phyloP scores from a whole-genome alignment of 331 rosid species.

The Malus hybrid region DNA sequence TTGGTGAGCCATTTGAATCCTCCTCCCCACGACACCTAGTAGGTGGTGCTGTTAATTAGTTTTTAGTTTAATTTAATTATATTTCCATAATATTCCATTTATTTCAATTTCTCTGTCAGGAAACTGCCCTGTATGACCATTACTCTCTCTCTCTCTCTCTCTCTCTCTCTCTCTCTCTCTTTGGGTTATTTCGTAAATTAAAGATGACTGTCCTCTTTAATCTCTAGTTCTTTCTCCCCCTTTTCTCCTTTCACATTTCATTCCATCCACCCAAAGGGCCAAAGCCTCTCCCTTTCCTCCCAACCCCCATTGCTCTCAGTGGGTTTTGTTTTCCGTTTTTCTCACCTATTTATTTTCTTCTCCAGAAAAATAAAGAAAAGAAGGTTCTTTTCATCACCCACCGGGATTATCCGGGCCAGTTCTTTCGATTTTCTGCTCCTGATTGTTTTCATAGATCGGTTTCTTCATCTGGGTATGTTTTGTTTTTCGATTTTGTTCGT shows the following conservation, averaged over 20 bases:
- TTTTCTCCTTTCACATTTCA: conserved; percentile 18
- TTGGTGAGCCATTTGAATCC: conserved; percentile 9
- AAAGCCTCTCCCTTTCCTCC: conserved; percentile 41
- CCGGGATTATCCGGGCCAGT: background rate
- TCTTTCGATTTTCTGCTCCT: conserved; percentile 21
- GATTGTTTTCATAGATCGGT: conserved; percentile 45
- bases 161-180: background rate
- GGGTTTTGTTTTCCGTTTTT: conserved; percentile 29
- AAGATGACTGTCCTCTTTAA: conserved; percentile 51
- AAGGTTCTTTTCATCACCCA: conserved; percentile 15
- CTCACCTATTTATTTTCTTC: conserved; percentile 29
- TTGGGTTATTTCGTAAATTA: conserved; percentile 52
- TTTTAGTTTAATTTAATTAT: conserved; percentile 3
- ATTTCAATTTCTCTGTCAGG: background rate
- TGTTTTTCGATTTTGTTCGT: background rate
- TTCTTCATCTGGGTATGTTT: conserved; percentile 28
- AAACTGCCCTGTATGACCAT: conserved; percentile 8
- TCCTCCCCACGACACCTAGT: background rate
- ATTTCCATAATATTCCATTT: background rate
- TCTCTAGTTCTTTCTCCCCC: conserved; percentile 22
- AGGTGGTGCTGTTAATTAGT: conserved; percentile 3
- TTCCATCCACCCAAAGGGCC: conserved; percentile 43
- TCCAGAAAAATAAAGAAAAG: conserved; percentile 11
- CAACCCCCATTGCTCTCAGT: conserved; percentile 25
- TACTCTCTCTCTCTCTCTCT: background rate